Conservation (phyloP, 352 stramenopile genomes). For the Plasmopara halstedii region DNA sequence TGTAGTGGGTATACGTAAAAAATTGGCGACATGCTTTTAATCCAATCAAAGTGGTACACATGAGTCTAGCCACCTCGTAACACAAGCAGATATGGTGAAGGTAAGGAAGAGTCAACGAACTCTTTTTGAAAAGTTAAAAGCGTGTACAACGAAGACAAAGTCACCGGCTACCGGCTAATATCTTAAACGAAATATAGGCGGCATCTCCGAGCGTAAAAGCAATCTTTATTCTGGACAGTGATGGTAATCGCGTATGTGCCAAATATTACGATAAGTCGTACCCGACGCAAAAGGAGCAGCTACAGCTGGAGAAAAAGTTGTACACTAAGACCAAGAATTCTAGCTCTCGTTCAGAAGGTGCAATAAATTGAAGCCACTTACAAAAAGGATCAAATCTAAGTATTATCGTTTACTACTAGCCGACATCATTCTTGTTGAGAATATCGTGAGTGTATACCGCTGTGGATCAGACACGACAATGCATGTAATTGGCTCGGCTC, state of each 20-base stretch:
- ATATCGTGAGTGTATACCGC: constrained; percentile 87
- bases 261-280: constrained; percentile 91
- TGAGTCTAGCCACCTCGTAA: constrained; percentile 18
- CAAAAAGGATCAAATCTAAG: too few relatives aligned
- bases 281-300: constrained; percentile 77
- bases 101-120: constrained; percentile 21
- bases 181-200: constrained; percentile 25
- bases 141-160: too few relatives aligned
- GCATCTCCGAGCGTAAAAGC: constrained; percentile 77
- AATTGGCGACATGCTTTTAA: too few relatives aligned
- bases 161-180: constrained; percentile 2
- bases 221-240: constrained; percentile 84
- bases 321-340: constrained; percentile 88
- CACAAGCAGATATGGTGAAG: constrained; percentile 44
- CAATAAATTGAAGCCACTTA: background rate
- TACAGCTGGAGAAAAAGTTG: constrained; percentile 86
- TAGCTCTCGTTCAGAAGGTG: constrained; percentile 77
- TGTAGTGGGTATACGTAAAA: too few relatives aligned
- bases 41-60: constrained; percentile 50
- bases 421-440: constrained; percentile 87
- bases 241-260: constrained; percentile 84
- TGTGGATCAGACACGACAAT: constrained; percentile 83
- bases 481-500: constrained; percentile 77
- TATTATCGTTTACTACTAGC: too few relatives aligned
- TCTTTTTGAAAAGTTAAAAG: too few relatives aligned